These are phyloP conservation scores for Byssochlamys sp. DNA, from an alignment of 2,329 filamentous ascomycete species.

Conservation along the genomic window DNA sequence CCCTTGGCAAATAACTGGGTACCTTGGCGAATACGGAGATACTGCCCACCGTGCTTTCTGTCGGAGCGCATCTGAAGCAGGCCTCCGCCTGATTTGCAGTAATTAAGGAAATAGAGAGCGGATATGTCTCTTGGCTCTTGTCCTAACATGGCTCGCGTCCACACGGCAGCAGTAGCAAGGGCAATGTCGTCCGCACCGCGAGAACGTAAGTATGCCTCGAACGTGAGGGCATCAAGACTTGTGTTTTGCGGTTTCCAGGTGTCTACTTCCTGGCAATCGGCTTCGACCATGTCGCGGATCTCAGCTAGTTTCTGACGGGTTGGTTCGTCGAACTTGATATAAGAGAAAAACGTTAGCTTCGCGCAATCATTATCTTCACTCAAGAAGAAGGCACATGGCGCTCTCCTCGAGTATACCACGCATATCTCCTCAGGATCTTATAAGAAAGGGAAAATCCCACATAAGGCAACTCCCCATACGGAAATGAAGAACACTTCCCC, in stretches of 20 bases:
- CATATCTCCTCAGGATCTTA: too few species aligned
- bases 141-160: slow-evolving; percentile 44
- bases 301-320: neutral
- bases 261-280: neutral
- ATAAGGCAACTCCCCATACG: slow-evolving; percentile 7
- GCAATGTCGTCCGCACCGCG: slow-evolving; percentile 19
- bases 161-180: slow-evolving; percentile 33
- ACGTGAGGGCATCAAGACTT: slow-evolving; percentile 28
- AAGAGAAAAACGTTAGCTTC: neutral
- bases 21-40: slow-evolving; percentile 42
- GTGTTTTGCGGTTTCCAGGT: slow-evolving; percentile 11
- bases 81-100: slow-evolving; percentile 46
- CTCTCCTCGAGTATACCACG: neutral
- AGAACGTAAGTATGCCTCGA: slow-evolving; percentile 29
- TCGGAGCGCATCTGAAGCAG: slow-evolving; percentile 47
- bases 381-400: neutral
- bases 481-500: slow-evolving; percentile 3
- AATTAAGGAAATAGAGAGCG: slow-evolving; percentile 47
- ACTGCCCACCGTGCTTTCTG: slow-evolving; percentile 43
- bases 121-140: slow-evolving; percentile 41
- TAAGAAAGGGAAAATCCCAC: neutral
- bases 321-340: neutral
- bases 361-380: neutral
- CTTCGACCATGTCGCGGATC: neutral
- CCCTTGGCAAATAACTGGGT: slow-evolving; percentile 24